These are phyloP conservation scores for Amphirosellinia nigrospora DNA, from an alignment of 495 filamentous ascomycete genomes.

Conservation along the genomic window DNA sequence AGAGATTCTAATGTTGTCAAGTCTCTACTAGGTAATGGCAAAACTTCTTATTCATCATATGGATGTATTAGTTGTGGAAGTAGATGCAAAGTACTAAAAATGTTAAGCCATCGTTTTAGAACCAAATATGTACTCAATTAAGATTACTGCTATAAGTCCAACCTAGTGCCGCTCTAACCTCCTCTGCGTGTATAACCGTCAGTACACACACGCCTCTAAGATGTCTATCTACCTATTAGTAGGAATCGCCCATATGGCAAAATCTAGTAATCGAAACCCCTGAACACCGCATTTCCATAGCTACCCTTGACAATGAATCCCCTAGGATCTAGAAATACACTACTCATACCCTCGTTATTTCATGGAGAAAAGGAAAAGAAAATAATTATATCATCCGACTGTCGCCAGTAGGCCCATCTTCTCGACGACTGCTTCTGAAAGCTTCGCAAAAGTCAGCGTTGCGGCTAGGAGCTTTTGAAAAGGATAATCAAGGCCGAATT, in stretches of 20 bases:
- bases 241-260: not conserved
- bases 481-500: conserved; percentile 44
- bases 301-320: not conserved
- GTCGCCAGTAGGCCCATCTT: not conserved
- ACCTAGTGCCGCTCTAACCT: not conserved
- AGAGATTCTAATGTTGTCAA: not conserved
- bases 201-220: not conserved
- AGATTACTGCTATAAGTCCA: not conserved
- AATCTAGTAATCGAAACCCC: not conserved
- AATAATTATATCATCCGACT: not conserved
- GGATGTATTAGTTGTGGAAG: not conserved
- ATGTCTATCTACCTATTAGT: not conserved
- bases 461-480: conserved; percentile 41
- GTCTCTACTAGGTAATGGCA: not conserved
- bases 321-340: not conserved
- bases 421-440: conserved; percentile 9
- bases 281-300: not conserved
- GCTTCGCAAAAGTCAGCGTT: conserved; percentile 18
- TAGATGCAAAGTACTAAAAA: not conserved
- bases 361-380: too few relatives aligned
- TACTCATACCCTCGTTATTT: not conserved
- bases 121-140: not conserved
- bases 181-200: not conserved
- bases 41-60: not conserved
- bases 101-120: not conserved